These are phyloP conservation scores for Solanum chacoense DNA, from an alignment of 305 asterid genomes.

Conservation along the genomic window DNA sequence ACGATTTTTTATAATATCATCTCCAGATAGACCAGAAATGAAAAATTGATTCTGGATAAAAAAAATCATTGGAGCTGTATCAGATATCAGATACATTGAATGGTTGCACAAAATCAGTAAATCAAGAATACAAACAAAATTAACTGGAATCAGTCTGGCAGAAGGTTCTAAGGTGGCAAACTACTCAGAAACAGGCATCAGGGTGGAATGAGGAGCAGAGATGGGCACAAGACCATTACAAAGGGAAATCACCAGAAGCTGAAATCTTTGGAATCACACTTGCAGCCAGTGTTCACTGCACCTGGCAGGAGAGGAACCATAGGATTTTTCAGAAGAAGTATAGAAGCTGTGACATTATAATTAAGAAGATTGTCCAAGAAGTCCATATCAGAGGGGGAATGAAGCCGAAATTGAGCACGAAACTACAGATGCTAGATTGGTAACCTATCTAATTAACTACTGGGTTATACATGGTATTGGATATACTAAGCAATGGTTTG, in stretches of 20 bases:
- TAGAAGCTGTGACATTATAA: neutral
- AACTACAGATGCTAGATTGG: neutral
- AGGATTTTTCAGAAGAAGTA: neutral
- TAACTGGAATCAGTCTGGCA: neutral
- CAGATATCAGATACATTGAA: neutral
- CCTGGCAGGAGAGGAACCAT: neutral
- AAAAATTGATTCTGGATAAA: constrained; percentile 83
- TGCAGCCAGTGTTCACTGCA: neutral
- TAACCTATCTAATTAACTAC: neutral
- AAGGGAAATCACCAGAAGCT: neutral
- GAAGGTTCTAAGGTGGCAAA: neutral
- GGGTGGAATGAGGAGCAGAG: neutral
- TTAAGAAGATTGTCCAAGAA: neutral
- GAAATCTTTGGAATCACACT: neutral
- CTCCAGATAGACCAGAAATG: constrained; percentile 92
- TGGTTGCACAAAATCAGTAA: neutral
- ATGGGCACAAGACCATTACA: neutral
- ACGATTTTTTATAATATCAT: constrained; percentile 80
- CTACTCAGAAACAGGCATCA: neutral
- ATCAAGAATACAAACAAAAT: neutral
- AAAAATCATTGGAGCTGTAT: constrained; percentile 7
- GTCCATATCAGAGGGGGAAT: neutral
- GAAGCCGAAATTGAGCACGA: neutral
- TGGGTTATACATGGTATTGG: neutral
- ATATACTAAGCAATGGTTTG: neutral